These are phyloP conservation scores for Macrolepiota dolichaula DNA, from an alignment of 768 basidiomycete species.

Conservation along the genomic window DNA sequence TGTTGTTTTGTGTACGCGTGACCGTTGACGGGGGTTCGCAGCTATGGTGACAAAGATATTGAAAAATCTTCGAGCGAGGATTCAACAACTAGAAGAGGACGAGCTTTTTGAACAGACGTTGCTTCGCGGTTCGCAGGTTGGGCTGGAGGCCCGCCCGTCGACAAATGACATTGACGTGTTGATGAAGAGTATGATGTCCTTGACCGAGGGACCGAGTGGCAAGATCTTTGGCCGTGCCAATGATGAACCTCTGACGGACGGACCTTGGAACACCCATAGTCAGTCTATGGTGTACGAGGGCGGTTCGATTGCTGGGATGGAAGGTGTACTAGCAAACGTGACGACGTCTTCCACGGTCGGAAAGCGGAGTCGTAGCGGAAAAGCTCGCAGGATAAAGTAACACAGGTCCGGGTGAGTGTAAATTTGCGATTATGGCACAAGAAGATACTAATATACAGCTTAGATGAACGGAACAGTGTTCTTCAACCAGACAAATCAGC, in stretches of 20 bases:
- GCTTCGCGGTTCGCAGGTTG: slow-evolving; percentile 43
- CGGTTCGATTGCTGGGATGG: background rate
- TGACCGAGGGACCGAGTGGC: slow-evolving; percentile 14
- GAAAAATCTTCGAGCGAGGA: slow-evolving; percentile 29
- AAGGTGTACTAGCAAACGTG: background rate
- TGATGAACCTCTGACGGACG: background rate
- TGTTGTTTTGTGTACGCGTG: background rate
- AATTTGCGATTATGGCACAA: background rate
- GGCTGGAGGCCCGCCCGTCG: slow-evolving; percentile 36
- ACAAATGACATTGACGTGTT: slow-evolving; percentile 46
- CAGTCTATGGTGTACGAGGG: background rate
- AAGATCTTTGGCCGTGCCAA: slow-evolving; percentile 9
- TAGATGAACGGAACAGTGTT: background rate
- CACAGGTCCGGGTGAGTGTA: background rate
- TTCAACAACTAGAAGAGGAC: slow-evolving; percentile 42
- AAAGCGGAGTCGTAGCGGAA: slow-evolving; percentile 4
- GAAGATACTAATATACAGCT: background rate
- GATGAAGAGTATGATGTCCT: slow-evolving; percentile 46
- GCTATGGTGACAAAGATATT: slow-evolving; percentile 32
- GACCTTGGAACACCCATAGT: slow-evolving; percentile 6
- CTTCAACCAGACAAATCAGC: slow-evolving; percentile 5
- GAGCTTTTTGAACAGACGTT: slow-evolving; percentile 47
- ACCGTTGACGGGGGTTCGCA: background rate
- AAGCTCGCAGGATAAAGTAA: slow-evolving; percentile 6
- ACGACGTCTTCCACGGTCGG: slow-evolving; percentile 1